Evolutionary conservation across 208 protist species (phyloP), one percentile per base, ranked within the genome.

Genomic region (Wallacemonas sp.): DNA sequence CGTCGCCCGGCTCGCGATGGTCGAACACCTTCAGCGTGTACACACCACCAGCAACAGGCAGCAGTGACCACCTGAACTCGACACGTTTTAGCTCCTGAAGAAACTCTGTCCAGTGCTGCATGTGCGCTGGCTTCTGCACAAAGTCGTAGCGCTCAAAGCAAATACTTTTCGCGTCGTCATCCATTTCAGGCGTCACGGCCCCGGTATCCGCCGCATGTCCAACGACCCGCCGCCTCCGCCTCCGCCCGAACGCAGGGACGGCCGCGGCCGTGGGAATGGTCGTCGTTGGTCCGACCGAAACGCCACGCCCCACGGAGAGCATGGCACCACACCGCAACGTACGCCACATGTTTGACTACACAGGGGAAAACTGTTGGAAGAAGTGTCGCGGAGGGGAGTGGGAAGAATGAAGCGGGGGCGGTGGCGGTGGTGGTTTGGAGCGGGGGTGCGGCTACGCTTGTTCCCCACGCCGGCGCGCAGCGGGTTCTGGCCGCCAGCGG

Each of bases 111-210:
- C 87, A 93, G 3, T 58, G 68, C n/a, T 70, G 34, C 63, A 91
- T 68, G 54, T 79, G 73, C 34, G 83, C 27, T 29, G 87, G 87
- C 39, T 83, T 86, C 33, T 86, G 74, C 21, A 91, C 42, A 78
- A 91, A 93, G 2, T 77, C 87, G 65, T 93, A 91, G 1, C 73
- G 71, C 36, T 88, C 81, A 63, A 80, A 83, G 30, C 87, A 93
- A 3, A 68, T 53, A 19, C 53, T 71, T 44, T 85, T 86, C 1
- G 85, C 78, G 3, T 85, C 76, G 13, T 76, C 76, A 19, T 91
- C 85, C 50, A 32, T 38, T 21, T 65, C 44, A n/a, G 32, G 29
- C 48, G 59, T 54, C 60, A 73, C 1, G 36, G 30, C 17, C 5
- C 39, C 10, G 22, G 66, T 13, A 44, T 41, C 17, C 4, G 12